Conservation (phyloP, 2,329 filamentous ascomycete species). For the Ceratocystis lukuohia region DNA sequence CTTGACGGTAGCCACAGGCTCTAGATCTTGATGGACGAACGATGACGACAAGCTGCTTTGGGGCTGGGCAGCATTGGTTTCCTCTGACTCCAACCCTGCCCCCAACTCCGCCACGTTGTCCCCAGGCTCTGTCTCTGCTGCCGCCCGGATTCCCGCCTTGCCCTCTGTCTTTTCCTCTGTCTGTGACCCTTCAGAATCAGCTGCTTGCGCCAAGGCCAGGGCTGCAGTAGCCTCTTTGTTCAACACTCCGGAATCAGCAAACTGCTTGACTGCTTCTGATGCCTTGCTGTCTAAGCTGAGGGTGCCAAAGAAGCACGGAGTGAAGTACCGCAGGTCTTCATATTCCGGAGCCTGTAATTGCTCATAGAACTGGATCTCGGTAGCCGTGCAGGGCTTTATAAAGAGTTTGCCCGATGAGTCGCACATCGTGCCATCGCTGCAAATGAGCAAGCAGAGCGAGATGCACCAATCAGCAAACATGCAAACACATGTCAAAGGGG, state of each 20-base stretch:
- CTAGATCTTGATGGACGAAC: not conserved
- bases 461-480: not conserved
- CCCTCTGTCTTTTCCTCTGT: not conserved
- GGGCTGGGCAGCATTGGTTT: not conserved
- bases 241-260: not conserved
- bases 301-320: constrained; percentile 75
- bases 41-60: not conserved
- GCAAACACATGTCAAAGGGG: not conserved
- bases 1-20: not conserved
- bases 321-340: constrained; percentile 52
- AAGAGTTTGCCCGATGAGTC: constrained; percentile 73
- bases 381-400: constrained; percentile 81
- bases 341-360: constrained; percentile 52
- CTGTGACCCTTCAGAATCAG: not conserved
- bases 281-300: constrained; percentile 48
- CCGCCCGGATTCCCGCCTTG: constrained; percentile 28
- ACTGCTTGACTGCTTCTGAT: not conserved
- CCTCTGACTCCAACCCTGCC: not conserved
- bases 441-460: not conserved
- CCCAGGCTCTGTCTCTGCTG: not conserved
- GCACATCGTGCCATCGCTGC: constrained; percentile 78
- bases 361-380: constrained; percentile 86
- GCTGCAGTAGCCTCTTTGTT: constrained; percentile 26
- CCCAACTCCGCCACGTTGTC: not conserved
- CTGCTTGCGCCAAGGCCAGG: constrained; percentile 22